A percentile compares a stretch with the other conserved stretches of the same genome.
Conservation (phyloP, 352 stramenopile species). For the Globisporangium uncinulatum region DNA sequence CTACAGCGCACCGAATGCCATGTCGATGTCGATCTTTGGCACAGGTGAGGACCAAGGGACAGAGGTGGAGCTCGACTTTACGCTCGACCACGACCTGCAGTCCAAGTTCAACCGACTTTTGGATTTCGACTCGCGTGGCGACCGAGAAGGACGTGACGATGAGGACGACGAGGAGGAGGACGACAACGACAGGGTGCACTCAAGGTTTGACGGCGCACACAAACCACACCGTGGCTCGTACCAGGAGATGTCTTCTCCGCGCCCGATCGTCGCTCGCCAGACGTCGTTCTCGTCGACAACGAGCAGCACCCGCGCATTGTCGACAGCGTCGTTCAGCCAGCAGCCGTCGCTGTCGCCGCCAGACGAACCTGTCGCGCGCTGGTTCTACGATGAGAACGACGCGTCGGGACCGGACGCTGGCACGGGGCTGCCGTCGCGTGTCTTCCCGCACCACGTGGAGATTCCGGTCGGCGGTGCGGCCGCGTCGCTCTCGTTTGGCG, state of each 20-base stretch:
- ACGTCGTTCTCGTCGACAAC: conserved; percentile 54
- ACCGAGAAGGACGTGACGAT: conserved; percentile 24
- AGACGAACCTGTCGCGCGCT: conserved; percentile 68
- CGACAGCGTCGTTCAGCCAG: conserved; percentile 35
- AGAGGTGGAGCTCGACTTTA: conserved; percentile 83
- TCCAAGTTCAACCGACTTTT: conserved; percentile 68
- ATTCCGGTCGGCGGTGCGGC: conserved; percentile 79
- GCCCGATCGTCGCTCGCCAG: conserved; percentile 37
- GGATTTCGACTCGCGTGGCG: conserved; percentile 48
- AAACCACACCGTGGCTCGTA: conserved; percentile 13
- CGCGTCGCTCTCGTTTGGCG: conserved; percentile 80
- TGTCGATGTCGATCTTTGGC: conserved; percentile 84
- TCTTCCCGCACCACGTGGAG: conserved; percentile 84
- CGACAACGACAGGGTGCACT: conserved; percentile 8
- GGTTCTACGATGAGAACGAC: conserved; percentile 68
- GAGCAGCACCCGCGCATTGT: conserved; percentile 32
- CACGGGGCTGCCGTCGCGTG: conserved; percentile 57
- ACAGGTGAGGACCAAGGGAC: conserved; percentile 59
- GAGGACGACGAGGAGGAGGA: conserved; percentile 28
- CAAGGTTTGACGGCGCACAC: not conserved
- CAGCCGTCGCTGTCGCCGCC: conserved; percentile 45
- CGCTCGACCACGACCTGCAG: conserved; percentile 67
- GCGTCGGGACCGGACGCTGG: conserved; percentile 21
- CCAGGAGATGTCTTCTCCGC: conserved; percentile 35
- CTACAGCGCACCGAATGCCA: conserved; percentile 27